These are phyloP conservation scores for Fraxinus paxiana DNA, from an alignment of 305 asterid genomes.

Conservation along the genomic window DNA sequence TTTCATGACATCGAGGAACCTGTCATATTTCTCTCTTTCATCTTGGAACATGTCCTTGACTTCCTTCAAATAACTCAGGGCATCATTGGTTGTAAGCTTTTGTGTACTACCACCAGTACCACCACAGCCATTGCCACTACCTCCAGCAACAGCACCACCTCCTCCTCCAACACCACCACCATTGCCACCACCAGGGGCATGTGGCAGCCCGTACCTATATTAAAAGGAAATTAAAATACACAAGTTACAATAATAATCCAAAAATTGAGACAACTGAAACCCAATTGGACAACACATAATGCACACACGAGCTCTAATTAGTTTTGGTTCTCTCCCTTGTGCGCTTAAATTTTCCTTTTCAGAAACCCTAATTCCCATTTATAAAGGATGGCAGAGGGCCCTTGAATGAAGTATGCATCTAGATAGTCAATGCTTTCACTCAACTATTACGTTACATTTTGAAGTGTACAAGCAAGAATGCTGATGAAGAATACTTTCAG, in stretches of 20 bases:
- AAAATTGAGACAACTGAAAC: background rate
- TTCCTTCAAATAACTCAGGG: constrained; percentile 84
- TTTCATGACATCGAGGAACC: constrained; percentile 96
- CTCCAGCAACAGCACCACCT: constrained; percentile 44
- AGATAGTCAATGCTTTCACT: background rate
- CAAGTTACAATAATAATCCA: constrained; percentile 11
- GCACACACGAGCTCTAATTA: constrained; percentile 4
- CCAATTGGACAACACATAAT: constrained; percentile 14
- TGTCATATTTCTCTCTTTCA: constrained; percentile 86
- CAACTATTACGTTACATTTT: background rate
- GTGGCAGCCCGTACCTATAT: constrained; percentile 36
- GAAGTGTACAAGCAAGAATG: background rate
- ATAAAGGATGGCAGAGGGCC: background rate
- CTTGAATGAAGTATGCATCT: background rate
- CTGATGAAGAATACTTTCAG: background rate
- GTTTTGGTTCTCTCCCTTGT: constrained; percentile 6
- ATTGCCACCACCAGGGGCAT: constrained; percentile 31
- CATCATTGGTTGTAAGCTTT: constrained; percentile 91
- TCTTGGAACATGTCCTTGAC: constrained; percentile 98
- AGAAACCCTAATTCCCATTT: background rate
- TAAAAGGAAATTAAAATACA: constrained; percentile 15
- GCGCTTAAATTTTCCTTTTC: background rate
- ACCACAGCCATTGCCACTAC: constrained; percentile 37
- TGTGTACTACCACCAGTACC: constrained; percentile 60
- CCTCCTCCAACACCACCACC: constrained; percentile 27